Evolutionary conservation across 768 basidiomycete species (phyloP), one percentile per base, ranked within the genome.

Genomic region (Tubosaeta sp.): DNA sequence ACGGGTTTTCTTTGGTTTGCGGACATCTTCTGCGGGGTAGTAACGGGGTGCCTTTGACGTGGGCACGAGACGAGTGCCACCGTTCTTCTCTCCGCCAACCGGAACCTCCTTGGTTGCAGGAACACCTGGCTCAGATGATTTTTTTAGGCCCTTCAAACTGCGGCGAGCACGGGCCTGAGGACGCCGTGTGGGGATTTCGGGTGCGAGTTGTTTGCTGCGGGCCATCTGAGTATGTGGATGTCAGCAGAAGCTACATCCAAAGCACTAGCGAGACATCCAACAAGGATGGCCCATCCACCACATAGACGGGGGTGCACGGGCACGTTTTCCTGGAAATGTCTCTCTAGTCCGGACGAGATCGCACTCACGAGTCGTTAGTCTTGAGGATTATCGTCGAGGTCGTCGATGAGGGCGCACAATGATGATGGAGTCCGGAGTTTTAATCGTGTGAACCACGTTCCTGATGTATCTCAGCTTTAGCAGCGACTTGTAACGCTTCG

Each of bases 11-110:
- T 95, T 95, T 69, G 91, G 91, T 67, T 83, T 79, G 66, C 81
- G 85, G 59, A 95, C 86, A 71, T 97, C 94, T 70, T 98, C 95
- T 58, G 92, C 91, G 51, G 93, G 91, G 77, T 97, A 97, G 83
- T 85, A 95, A 62, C 87, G 86, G 47, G 91, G 80, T 57, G 91
- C 90, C 73, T 93, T 93, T 64, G 77, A 67, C 55, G 85, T 86
- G 53, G 95, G 93, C 56, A 97, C 83, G 55, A 88, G 76, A 72
- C 95, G 91, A 66, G 84, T 91, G 65, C 81, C 77, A 59, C 93
- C 89, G 73, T 97, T 97, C 77, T 91, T 94, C 64, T 83, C 85
- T 57, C 95, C 94, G 55, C 88, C 88, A 59, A 97, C 77, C 59
- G 82, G 75, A 65, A 91, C 91, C 78, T 91, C 89, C 68, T 85